Conservation (phyloP, 805 yeast species). For the Zygosaccharomyces kombuchaensis region DNA sequence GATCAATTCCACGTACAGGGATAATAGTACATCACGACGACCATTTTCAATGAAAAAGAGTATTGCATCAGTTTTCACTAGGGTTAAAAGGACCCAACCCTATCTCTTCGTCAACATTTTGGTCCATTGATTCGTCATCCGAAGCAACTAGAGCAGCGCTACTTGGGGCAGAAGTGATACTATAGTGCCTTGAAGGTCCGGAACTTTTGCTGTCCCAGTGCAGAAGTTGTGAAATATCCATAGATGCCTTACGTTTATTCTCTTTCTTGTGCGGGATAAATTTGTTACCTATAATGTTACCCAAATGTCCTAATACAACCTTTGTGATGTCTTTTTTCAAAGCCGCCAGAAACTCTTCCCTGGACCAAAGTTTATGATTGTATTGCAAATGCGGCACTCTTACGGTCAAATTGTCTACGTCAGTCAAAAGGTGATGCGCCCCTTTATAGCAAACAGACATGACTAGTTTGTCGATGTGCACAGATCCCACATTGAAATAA, state of each 20-base stretch:
- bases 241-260: constrained; percentile 23
- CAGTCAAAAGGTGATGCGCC: constrained; percentile 51
- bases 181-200: background rate
- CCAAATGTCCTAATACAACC: constrained; percentile 53
- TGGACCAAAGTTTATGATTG: constrained; percentile 51
- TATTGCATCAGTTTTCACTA: background rate
- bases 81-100: constrained; percentile 1
- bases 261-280: constrained; percentile 44
- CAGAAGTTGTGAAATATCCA: constrained; percentile 21
- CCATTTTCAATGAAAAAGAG: background rate
- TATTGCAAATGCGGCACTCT: constrained; percentile 48
- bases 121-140: background rate
- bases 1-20: too few species aligned
- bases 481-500: constrained; percentile 56
- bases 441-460: constrained; percentile 69
- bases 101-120: background rate
- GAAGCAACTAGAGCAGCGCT: background rate
- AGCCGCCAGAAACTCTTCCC: constrained; percentile 49
- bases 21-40: too few species aligned
- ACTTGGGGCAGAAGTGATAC: background rate
- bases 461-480: constrained; percentile 44
- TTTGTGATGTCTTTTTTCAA: constrained; percentile 54
- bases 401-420: constrained; percentile 52
- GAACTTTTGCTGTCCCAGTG: constrained; percentile 7
- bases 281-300: constrained; percentile 59